Evolutionary conservation across 1,139 yeast genomes (phyloP).

Genomic region (Hanseniaspora uvarum): DNA sequence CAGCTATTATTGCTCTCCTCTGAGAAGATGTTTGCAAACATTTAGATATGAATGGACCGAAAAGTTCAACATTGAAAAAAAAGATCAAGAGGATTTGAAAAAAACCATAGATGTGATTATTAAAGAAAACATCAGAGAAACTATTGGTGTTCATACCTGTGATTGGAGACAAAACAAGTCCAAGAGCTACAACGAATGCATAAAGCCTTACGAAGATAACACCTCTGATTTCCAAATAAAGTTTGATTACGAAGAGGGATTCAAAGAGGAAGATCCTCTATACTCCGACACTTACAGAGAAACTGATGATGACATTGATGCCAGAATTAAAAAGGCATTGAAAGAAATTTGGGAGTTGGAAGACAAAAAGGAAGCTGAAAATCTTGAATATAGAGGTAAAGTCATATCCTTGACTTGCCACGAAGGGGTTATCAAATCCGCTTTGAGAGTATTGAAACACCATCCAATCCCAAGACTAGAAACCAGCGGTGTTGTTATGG

Average conservation of each 20-base stretch:
- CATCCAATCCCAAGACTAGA: constrained; percentile 42
- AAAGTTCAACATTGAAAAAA: constrained; percentile 26
- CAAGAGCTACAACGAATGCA: constrained; percentile 34
- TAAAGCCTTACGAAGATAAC: not conserved
- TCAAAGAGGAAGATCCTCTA: constrained; percentile 41
- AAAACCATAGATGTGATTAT: constrained; percentile 26
- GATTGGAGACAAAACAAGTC: constrained; percentile 45
- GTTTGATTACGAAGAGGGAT: constrained; percentile 35
- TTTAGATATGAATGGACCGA: constrained; percentile 50
- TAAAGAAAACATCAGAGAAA: constrained; percentile 53
- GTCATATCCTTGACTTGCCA: constrained; percentile 47
- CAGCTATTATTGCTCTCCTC: constrained; percentile 51
- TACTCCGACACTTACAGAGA: constrained; percentile 40
- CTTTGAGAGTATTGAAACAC: constrained; percentile 44
- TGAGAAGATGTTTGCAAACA: constrained; percentile 53
- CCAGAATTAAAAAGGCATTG: constrained; percentile 37
- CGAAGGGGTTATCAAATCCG: constrained; percentile 49
- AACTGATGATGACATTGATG: constrained; percentile 39
- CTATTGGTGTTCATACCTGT: constrained; percentile 58
- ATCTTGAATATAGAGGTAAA: constrained; percentile 24
- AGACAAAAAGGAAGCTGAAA: constrained; percentile 27
- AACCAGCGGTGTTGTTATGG: constrained; percentile 54
- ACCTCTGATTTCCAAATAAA: constrained; percentile 17
- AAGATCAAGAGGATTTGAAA: not conserved
- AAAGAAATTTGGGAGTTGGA: constrained; percentile 28